phyloP scores from a whole-genome alignment of 148 eudicot genomes.

The Rhododendron mucronatum region DNA sequence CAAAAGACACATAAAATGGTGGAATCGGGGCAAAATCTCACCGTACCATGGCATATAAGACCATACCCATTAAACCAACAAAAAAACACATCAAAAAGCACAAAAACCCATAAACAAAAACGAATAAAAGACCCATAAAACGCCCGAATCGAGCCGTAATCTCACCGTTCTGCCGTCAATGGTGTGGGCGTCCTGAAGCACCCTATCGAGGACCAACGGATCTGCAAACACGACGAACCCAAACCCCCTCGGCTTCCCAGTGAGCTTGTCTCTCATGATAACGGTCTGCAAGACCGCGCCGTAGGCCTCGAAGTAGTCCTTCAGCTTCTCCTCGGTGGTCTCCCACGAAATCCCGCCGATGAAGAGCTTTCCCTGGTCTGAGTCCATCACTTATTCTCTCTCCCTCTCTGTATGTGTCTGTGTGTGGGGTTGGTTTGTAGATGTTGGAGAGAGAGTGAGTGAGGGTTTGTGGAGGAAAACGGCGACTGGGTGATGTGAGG shows the following conservation, averaged over 20 bases:
- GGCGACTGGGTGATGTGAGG: background rate
- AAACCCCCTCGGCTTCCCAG: slow-evolving; percentile 80
- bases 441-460: slow-evolving; percentile 4
- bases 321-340: slow-evolving; percentile 67
- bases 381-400: slow-evolving; percentile 45
- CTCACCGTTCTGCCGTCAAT: slow-evolving; percentile 66
- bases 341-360: slow-evolving; percentile 97
- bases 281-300: slow-evolving; percentile 72
- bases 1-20: too few species aligned
- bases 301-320: slow-evolving; percentile 63
- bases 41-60: too few species aligned
- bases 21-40: too few species aligned
- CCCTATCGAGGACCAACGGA: slow-evolving; percentile 66
- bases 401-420: background rate
- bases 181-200: slow-evolving; percentile 70
- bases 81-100: too few species aligned
- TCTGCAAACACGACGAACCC: slow-evolving; percentile 84
- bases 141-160: too few species aligned
- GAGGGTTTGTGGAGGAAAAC: background rate
- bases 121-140: too few species aligned
- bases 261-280: slow-evolving; percentile 73
- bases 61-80: too few species aligned
- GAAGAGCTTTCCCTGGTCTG: slow-evolving; percentile 88
- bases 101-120: too few species aligned
- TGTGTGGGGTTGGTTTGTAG: background rate